These are phyloP conservation scores for Rosa rugosa DNA, from an alignment of 306 rosid genomes.

Conservation along the genomic window DNA sequence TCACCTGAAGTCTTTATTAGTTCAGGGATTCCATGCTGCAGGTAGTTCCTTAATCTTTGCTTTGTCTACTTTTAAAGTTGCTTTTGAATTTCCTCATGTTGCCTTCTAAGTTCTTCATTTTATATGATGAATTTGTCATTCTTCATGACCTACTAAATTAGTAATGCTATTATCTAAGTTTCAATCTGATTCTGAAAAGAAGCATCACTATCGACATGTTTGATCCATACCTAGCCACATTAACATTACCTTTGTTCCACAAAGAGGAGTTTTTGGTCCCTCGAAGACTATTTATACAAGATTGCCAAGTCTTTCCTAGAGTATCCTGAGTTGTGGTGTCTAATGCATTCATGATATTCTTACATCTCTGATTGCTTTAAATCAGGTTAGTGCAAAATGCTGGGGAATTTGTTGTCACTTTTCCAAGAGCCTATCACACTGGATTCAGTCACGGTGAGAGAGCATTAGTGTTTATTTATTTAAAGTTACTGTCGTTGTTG, in stretches of 20 bases:
- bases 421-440: conserved; percentile 98
- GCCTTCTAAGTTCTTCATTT: background rate
- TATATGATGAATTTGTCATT: background rate
- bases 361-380: conserved; percentile 33
- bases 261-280: background rate
- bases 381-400: conserved; percentile 97
- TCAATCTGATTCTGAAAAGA: conserved; percentile 17
- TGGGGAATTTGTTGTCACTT: conserved; percentile 98
- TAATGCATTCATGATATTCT: conserved; percentile 27
- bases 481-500: background rate
- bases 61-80: background rate
- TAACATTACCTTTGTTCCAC: background rate
- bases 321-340: conserved; percentile 7
- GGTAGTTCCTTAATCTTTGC: conserved; percentile 46
- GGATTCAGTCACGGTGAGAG: conserved; percentile 98
- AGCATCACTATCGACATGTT: background rate
- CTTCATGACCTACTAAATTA: conserved; percentile 17
- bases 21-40: conserved; percentile 98
- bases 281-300: conserved; percentile 19
- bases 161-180: conserved; percentile 22
- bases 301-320: conserved; percentile 16
- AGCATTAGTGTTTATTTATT: conserved; percentile 22
- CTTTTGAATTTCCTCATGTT: conserved; percentile 22
- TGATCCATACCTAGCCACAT: background rate
- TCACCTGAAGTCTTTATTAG: conserved; percentile 86